A percentile compares a stretch with the other conserved stretches of the same genome.
phyloP scores from a whole-genome alignment of 306 rosid genomes.

The Begonia masoniana region DNA sequence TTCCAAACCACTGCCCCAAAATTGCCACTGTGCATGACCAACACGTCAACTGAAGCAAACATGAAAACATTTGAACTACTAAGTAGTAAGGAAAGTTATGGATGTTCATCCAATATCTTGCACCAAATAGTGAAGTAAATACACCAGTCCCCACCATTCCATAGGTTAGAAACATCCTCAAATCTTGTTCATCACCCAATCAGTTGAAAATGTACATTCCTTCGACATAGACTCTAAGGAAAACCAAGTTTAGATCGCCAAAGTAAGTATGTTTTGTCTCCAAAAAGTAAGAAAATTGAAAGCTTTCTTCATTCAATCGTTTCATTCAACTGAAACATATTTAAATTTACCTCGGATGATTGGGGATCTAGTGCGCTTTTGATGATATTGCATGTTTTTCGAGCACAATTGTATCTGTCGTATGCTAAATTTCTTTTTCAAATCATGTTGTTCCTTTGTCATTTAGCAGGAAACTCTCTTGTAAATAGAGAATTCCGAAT shows the following conservation, averaged over 20 bases:
- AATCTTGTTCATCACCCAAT: constrained; percentile 61
- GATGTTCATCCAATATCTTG: constrained; percentile 66
- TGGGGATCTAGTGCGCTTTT: constrained; percentile 88
- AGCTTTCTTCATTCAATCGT: constrained; percentile 13
- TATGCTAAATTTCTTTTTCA: too few relatives aligned
- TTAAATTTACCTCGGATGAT: constrained; percentile 29
- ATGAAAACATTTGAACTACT: constrained; percentile 60
- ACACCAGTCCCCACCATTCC: constrained; percentile 93
- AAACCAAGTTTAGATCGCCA: constrained; percentile 84
- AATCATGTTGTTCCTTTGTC: too few relatives aligned
- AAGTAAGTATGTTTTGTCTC: constrained; percentile 66
- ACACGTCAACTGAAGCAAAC: constrained; percentile 87
- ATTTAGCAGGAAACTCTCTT: too few relatives aligned
- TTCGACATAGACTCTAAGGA: constrained; percentile 63
- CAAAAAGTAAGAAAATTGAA: constrained; percentile 17
- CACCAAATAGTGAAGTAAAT: constrained; percentile 69
- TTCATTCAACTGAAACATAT: constrained; percentile 14
- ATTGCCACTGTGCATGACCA: constrained; percentile 97
- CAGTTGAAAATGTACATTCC: constrained; percentile 94
- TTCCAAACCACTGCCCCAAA: constrained; percentile 92
- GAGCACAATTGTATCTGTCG: constrained; percentile 74
- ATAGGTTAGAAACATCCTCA: constrained; percentile 64
- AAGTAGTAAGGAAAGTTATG: constrained; percentile 64
- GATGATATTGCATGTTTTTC: constrained; percentile 86
- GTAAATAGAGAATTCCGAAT: too few relatives aligned